Base-by-base conservation (phyloP, 2,329 filamentous ascomycete species). In the Chrysoporthe deuterocubensis region DNA sequence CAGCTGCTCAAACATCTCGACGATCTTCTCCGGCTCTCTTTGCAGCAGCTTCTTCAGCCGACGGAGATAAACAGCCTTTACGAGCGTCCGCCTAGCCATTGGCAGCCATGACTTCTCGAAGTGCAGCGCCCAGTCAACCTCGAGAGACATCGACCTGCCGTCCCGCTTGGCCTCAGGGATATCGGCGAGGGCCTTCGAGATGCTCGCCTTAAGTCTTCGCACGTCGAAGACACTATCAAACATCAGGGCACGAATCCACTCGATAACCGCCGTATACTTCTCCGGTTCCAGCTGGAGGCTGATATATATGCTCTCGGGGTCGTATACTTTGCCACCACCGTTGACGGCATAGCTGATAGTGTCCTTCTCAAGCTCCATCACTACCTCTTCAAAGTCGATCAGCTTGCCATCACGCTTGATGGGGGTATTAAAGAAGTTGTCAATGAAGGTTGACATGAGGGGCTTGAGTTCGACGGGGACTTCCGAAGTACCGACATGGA, bases 391-490 rank as follows among this genome's bases (percentile, higher is more conserved):
- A 74, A 98, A 99, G 60, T 91, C 89, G 42, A 99, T 82, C 34
- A 86, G 87, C 76, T 93, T 85, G 56, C 92, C 94, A 73, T 94
- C 85, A 42, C 90, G 89, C 74, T 86, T 84, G 69, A 99, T 90
- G 2, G 95, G 96, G 0, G 94, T 93, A 76, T 93, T 95, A 84
- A 98, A 99, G 82, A 98, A 97, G 75, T 95, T 96, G 75, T 94
- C 92, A 42, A 89, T 90, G 75, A 97, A 98, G 52, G 98, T 85
- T 3, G 90, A 86, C 60, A 98, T 83, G 32, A 99, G 80, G 3
- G 96, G 96, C 76, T 95, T 94, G 68, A 95, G 85, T 71, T 94
- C 87, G n/a, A 91, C 85, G 0, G 94, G 93, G 1, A 97, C 83
- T 43, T 88, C 83, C 1, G 89, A 86, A 0, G 94, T 97, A 64